These are phyloP conservation scores for Colletotrichum camelliae DNA, from an alignment of 2,329 filamentous ascomycete genomes.

Conservation along the genomic window DNA sequence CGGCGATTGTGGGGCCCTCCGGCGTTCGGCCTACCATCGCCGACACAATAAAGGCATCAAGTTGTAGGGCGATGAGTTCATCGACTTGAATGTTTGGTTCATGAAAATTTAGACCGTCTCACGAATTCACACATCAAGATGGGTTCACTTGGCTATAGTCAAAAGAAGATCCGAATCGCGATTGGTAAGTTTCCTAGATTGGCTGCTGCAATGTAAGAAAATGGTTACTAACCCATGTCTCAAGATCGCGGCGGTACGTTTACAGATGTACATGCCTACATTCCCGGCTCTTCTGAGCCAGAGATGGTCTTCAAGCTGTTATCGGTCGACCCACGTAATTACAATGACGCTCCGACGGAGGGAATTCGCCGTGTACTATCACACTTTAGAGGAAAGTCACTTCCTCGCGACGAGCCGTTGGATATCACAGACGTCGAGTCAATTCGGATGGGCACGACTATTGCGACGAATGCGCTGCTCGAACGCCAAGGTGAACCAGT, in stretches of 20 bases:
- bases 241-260: slow-evolving; percentile 73
- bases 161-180: background rate
- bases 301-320: slow-evolving; percentile 73
- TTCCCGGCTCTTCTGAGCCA: slow-evolving; percentile 66
- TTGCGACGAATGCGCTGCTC: slow-evolving; percentile 76
- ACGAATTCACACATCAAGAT: fast-evolving
- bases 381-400: slow-evolving; percentile 62
- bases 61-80: background rate
- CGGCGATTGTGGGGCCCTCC: background rate
- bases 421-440: slow-evolving; percentile 46
- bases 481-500: slow-evolving; percentile 75
- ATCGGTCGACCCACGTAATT: slow-evolving; percentile 75
- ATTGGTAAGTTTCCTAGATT: background rate
- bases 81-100: background rate
- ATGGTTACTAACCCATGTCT: slow-evolving; percentile 21
- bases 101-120: fast-evolving
- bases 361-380: slow-evolving; percentile 73
- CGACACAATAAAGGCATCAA: background rate
- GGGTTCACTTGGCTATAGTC: background rate
- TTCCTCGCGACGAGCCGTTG: slow-evolving; percentile 43
- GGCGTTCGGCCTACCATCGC: background rate
- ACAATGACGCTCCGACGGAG: slow-evolving; percentile 74
- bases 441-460: slow-evolving; percentile 78
- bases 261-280: slow-evolving; percentile 72
- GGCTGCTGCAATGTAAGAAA: background rate